A percentile compares a stretch with the other conserved stretches of the same genome.
These are phyloP conservation scores for Picochlorum costavermella DNA, from an alignment of 139 green algal species.

Conservation along the genomic window DNA sequence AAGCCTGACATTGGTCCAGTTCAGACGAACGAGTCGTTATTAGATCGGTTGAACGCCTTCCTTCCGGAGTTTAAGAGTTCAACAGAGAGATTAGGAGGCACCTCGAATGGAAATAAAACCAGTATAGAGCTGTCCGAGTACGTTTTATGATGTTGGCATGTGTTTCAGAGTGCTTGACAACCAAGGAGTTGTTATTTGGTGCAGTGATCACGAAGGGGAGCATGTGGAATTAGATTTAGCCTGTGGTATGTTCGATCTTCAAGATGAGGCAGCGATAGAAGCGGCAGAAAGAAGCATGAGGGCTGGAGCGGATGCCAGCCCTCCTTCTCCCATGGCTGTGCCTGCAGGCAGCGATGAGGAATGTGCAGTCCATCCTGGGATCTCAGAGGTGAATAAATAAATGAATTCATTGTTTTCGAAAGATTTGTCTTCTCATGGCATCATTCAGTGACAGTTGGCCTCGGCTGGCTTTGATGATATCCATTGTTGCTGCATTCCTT, in stretches of 20 bases:
- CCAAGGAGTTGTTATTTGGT: not conserved
- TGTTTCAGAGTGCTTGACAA: not conserved
- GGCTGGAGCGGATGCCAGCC: not conserved
- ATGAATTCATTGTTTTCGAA: not conserved
- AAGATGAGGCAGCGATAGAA: conserved; percentile 17
- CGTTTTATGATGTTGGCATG: not conserved
- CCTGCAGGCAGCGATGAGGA: not conserved
- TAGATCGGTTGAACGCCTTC: conserved; percentile 28
- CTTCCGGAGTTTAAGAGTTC: conserved; percentile 24
- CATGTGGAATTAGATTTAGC: conserved; percentile 29
- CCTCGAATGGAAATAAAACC: not conserved
- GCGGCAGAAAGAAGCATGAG: conserved; percentile 20
- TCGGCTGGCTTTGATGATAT: not conserved
- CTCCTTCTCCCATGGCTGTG: not conserved
- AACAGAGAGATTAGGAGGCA: conserved; percentile 19
- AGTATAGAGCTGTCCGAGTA: not conserved
- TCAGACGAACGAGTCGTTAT: conserved; percentile 6
- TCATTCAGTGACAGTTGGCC: not conserved
- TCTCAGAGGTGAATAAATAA: not conserved
- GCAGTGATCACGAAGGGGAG: conserved; percentile 4
- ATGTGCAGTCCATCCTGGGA: not conserved
- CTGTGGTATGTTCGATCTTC: conserved; percentile 35
- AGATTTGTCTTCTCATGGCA: not conserved
- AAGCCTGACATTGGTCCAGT: not conserved
- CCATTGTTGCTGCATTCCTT: not conserved